Percentiles rank a stretch among this genome's conserved stretches.
These are phyloP conservation scores for Pelomyxa schiedti DNA, from an alignment of 78 protist species.

Conservation along the genomic window DNA sequence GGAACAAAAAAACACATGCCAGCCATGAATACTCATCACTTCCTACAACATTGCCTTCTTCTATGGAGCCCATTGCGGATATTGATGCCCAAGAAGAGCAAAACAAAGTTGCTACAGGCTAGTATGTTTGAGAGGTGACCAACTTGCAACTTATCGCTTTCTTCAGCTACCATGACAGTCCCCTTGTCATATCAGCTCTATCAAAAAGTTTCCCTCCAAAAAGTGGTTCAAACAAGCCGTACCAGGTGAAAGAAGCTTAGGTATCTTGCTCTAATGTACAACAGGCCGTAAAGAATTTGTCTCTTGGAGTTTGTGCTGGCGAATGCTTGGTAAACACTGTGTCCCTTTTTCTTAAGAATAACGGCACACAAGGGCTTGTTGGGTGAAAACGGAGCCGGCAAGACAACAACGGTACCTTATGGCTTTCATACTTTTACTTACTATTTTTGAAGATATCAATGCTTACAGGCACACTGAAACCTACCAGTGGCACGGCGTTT, in stretches of 20 bases:
- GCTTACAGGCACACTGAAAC: slow-evolving; percentile 42
- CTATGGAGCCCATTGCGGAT: too few species aligned
- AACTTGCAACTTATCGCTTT: neutral
- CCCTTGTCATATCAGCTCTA: neutral
- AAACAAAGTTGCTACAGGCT: neutral
- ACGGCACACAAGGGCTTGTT: too few species aligned
- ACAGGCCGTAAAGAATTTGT: slow-evolving; percentile 49
- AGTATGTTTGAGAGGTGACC: neutral
- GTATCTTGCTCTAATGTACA: neutral
- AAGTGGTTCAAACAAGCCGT: neutral
- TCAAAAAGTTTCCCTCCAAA: slow-evolving; percentile 17
- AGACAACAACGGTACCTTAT: slow-evolving; percentile 76
- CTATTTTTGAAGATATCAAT: slow-evolving; percentile 1
- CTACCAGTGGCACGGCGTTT: slow-evolving; percentile 45
- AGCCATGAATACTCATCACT: neutral
- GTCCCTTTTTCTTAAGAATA: too few species aligned
- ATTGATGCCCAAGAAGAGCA: neutral
- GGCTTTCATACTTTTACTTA: neutral
- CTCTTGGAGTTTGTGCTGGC: slow-evolving; percentile 30
- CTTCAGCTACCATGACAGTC: neutral
- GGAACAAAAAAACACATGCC: neutral
- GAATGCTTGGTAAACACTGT: too few species aligned
- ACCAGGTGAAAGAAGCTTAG: neutral
- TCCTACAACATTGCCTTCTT: too few species aligned
- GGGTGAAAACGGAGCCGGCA: slow-evolving; percentile 90